Evolutionary conservation across 2,329 filamentous ascomycete species (phyloP), one percentile per base, ranked within the genome.

Genomic region (Cladophialophora bantiana): DNA sequence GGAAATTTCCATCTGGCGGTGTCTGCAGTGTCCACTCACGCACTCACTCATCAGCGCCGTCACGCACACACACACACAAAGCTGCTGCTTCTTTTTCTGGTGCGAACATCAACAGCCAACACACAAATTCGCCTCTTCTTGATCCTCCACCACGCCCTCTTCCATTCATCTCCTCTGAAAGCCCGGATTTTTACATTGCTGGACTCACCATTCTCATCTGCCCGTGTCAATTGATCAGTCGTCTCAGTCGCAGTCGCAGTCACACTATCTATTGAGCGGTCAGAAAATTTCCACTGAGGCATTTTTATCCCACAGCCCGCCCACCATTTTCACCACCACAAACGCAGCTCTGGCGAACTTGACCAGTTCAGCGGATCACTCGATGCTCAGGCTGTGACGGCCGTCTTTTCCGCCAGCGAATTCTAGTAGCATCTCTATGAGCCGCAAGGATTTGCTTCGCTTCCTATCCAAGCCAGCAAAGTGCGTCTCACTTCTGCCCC

Each of bases 381-480:
- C 36, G 36, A 35, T 20, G 34, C 35, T 26, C 26, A 59, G 68
- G 63, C 60, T 68, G 50, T 66, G 55, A 66, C 35, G 62, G 59
- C 63, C 63, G 26, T 38, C 54, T 12, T 65, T 63, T 35, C 56
- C 55, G 12, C 56, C 48, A 59, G 60, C 50, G 32, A 62, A 15
- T 58, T 54, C 63, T 63, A 59, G 42, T 34, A 65, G 31, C 63
- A 60, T 57, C 88, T 92, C 88, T 89, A 97, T 97, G 93, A 94
- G 88, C 90, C 90, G 87, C 81, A 91, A 90, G 83, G 92, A 96
- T 82, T 89, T 96, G 77, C 88, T 96, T 78, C 91, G 93, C 83
- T 95, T 96, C 84, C 88, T 97, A 75, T 96, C 92, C 79, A 95
- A 95, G 86, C 93, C 93, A 78, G 92, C 92, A 81, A 96, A 96